Evolutionary conservation across 495 filamentous ascomycete species (phyloP).

Genomic region (Xylaria grammica): DNA sequence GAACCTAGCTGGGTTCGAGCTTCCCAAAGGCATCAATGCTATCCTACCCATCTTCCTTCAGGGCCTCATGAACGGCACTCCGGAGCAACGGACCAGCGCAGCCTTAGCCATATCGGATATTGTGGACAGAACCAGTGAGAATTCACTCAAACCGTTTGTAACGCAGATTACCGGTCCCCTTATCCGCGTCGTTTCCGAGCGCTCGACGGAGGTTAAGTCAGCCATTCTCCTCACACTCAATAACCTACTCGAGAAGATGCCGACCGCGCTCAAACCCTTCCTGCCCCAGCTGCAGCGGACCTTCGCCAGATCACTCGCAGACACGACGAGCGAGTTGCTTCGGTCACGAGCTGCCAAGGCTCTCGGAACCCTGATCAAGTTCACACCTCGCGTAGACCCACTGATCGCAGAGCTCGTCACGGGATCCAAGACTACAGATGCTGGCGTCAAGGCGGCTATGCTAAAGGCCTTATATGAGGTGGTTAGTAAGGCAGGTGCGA

Average conservation of each 20-base stretch:
- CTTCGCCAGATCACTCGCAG: constrained; percentile 93
- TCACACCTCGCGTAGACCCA: constrained; percentile 94
- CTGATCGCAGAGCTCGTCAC: constrained; percentile 84
- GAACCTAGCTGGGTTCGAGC: constrained; percentile 83
- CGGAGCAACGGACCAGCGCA: constrained; percentile 88
- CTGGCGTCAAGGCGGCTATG: constrained; percentile 94
- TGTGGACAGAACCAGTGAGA: constrained; percentile 83
- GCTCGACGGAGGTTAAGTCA: constrained; percentile 92
- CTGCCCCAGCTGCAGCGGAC: constrained; percentile 94
- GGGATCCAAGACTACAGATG: constrained; percentile 86
- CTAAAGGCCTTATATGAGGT: constrained; percentile 96
- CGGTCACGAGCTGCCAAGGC: constrained; percentile 92
- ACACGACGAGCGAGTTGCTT: constrained; percentile 87
- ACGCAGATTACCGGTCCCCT: constrained; percentile 97
- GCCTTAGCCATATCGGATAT: constrained; percentile 95
- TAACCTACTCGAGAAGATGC: constrained; percentile 95
- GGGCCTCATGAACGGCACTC: constrained; percentile 92
- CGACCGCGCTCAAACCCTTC: constrained; percentile 93
- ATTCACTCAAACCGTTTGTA: constrained; percentile 88
- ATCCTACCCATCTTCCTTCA: constrained; percentile 97
- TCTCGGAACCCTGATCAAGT: constrained; percentile 91
- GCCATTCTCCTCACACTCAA: constrained; percentile 94
- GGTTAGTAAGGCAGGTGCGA: constrained; percentile 87
- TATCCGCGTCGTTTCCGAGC: constrained; percentile 94
- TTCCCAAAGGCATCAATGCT: constrained; percentile 97